A percentile compares a stretch with the other conserved stretches of the same genome.
phyloP scores from a whole-genome alignment of 495 filamentous ascomycete species.

The Emericellopsis terricola region DNA sequence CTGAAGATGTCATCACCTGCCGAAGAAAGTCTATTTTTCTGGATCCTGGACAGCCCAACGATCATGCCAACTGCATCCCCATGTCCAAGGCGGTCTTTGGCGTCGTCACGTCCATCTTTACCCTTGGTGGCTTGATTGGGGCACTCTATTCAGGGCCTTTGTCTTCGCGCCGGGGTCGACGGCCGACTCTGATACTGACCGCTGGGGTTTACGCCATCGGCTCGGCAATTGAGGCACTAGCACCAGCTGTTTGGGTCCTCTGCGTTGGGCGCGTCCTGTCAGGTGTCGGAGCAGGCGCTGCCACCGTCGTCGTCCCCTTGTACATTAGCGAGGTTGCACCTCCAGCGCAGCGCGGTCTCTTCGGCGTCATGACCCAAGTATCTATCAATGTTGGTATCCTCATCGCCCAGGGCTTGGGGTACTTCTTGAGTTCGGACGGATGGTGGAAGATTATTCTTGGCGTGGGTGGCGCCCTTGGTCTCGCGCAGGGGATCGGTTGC shows the following conservation, averaged over 20 bases:
- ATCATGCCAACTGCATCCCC: conserved; percentile 59
- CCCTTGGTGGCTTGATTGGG: conserved; percentile 71
- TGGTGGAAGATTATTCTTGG: conserved; percentile 73
- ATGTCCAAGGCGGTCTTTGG: conserved; percentile 66
- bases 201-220: conserved; percentile 62
- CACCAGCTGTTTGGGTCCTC: conserved; percentile 47
- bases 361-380: conserved; percentile 83
- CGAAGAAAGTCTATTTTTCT: conserved; percentile 39
- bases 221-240: conserved; percentile 52
- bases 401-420: conserved; percentile 64
- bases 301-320: conserved; percentile 87
- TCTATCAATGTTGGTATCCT: conserved; percentile 92
- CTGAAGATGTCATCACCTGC: conserved; percentile 76
- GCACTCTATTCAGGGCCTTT: conserved; percentile 62
- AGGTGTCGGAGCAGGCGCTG: conserved; percentile 69
- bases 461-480: conserved; percentile 49
- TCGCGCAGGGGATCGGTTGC: conserved; percentile 46
- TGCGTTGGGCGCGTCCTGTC: conserved; percentile 58
- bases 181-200: conserved; percentile 50
- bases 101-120: conserved; percentile 75
- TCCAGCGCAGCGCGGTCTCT: conserved; percentile 58
- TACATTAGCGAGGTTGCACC: conserved; percentile 88
- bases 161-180: conserved; percentile 53
- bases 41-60: conserved; percentile 10
- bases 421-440: conserved; percentile 59